phyloP scores from a whole-genome alignment of 371 early-diverging fungal genomes.

The Mortierella sp. region DNA sequence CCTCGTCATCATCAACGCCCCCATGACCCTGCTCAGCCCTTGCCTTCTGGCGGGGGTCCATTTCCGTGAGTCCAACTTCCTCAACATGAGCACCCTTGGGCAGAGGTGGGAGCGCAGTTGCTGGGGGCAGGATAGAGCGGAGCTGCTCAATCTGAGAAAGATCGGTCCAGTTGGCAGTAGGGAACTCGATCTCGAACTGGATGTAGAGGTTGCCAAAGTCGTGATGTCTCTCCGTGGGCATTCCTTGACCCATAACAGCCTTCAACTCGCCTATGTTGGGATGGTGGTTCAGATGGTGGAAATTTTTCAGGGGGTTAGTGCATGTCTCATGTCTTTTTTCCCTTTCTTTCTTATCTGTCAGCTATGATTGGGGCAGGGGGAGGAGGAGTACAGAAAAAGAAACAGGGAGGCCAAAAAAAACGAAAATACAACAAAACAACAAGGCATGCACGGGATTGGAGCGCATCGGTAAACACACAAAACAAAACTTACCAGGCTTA shows the following conservation, averaged over 20 bases:
- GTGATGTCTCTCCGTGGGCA: slow-evolving; percentile 95
- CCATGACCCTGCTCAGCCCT: slow-evolving; percentile 67
- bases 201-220: slow-evolving; percentile 92
- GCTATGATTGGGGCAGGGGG: slow-evolving; percentile 68
- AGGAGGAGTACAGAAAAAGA: not conserved
- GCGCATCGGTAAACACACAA: not conserved
- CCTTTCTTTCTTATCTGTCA: slow-evolving; percentile 89
- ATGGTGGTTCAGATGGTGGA: not conserved
- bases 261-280: slow-evolving; percentile 73
- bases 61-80: slow-evolving; percentile 84
- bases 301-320: slow-evolving; percentile 84
- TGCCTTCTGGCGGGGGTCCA: slow-evolving; percentile 82
- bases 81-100: slow-evolving; percentile 69
- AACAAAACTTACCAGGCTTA: slow-evolving; percentile 72
- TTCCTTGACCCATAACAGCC: slow-evolving; percentile 90
- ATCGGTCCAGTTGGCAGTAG: slow-evolving; percentile 84
- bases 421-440: slow-evolving; percentile 2
- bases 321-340: slow-evolving; percentile 86
- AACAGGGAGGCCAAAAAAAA: not conserved
- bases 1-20: slow-evolving; percentile 78
- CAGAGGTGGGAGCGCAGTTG: slow-evolving; percentile 61
- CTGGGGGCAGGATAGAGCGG: slow-evolving; percentile 74
- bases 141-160: slow-evolving; percentile 75
- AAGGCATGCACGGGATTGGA: not conserved
- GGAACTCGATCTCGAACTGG: slow-evolving; percentile 94